These are phyloP conservation scores for Venturia nashicola DNA, from an alignment of 2,329 filamentous ascomycete genomes.

Conservation along the genomic window DNA sequence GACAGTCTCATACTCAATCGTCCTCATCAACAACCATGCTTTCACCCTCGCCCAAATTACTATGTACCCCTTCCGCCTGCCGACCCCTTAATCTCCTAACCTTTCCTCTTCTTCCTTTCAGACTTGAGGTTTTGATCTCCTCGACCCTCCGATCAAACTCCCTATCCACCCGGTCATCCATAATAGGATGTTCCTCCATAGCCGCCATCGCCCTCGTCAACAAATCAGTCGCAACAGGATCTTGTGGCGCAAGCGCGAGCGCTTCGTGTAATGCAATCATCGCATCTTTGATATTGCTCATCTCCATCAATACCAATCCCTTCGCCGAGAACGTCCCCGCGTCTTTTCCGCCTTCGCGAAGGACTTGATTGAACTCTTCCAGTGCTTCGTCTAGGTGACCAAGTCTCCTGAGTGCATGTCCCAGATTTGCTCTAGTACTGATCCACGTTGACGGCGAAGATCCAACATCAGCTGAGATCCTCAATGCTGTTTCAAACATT, in stretches of 20 bases:
- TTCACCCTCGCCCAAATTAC: conserved; percentile 26
- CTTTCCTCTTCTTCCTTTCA: conserved; percentile 35
- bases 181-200: conserved; percentile 20
- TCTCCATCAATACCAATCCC: conserved; percentile 71
- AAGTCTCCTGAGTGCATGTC: conserved; percentile 69
- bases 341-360: conserved; percentile 71
- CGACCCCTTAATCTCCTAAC: conserved; percentile 35
- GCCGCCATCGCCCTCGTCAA: conserved; percentile 52
- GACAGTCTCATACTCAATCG: not conserved
- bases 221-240: conserved; percentile 69
- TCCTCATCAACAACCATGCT: conserved; percentile 47
- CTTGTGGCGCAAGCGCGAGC: conserved; percentile 64
- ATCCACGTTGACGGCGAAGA: conserved; percentile 75
- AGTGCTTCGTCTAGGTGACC: conserved; percentile 60
- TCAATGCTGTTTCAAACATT: conserved; percentile 66
- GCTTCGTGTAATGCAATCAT: conserved; percentile 76
- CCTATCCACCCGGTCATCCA: conserved; percentile 13
- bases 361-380: conserved; percentile 72
- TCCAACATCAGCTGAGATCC: conserved; percentile 67
- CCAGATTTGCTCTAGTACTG: conserved; percentile 76
- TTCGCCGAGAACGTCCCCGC: conserved; percentile 69
- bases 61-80: conserved; percentile 27
- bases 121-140: conserved; percentile 3
- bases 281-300: conserved; percentile 62
- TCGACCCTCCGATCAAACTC: conserved; percentile 35